Conservation (phyloP, 2,329 filamentous ascomycete genomes). For the Aureobasidium lini region DNA sequence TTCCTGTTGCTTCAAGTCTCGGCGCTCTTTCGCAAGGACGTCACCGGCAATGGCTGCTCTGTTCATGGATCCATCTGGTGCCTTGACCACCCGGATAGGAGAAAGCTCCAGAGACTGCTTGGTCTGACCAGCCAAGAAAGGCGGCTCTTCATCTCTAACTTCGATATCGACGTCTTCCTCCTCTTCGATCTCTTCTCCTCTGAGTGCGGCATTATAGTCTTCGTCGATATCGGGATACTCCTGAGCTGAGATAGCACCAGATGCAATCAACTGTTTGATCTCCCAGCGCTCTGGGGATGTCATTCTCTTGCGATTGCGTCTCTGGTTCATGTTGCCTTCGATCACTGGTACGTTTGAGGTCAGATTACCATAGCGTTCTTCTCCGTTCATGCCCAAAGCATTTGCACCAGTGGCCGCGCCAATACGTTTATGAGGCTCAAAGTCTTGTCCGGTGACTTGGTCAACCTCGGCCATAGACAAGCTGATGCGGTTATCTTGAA, state of each 20-base stretch:
- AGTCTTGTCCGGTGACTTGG: constrained; percentile 75
- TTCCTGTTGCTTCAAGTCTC: constrained; percentile 84
- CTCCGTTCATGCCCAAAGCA: constrained; percentile 67
- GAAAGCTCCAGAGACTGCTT: constrained; percentile 93
- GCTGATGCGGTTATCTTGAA: constrained; percentile 74
- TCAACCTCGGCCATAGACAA: constrained; percentile 98
- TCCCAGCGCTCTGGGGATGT: constrained; percentile 97
- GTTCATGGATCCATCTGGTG: constrained; percentile 96
- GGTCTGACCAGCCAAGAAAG: constrained; percentile 90
- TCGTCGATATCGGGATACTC: constrained; percentile 94
- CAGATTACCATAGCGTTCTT: constrained; percentile 46
- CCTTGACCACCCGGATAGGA: constrained; percentile 93
- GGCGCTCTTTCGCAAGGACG: constrained; percentile 76
- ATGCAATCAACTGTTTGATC: constrained; percentile 91
- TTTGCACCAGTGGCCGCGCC: constrained; percentile 85
- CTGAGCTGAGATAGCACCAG: constrained; percentile 82
- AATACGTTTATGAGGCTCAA: constrained; percentile 69
- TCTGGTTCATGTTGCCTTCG: constrained; percentile 48
- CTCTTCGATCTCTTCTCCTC: constrained; percentile 81
- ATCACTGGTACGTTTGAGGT: constrained; percentile 54
- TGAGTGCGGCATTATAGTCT: constrained; percentile 81
- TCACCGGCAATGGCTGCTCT: constrained; percentile 92
- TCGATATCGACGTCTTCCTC: constrained; percentile 98
- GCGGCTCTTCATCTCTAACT: constrained; percentile 90
- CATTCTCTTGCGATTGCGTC: constrained; percentile 76